Conservation (phyloP, 352 stramenopile genomes). For the Phytophthora foliorum region DNA sequence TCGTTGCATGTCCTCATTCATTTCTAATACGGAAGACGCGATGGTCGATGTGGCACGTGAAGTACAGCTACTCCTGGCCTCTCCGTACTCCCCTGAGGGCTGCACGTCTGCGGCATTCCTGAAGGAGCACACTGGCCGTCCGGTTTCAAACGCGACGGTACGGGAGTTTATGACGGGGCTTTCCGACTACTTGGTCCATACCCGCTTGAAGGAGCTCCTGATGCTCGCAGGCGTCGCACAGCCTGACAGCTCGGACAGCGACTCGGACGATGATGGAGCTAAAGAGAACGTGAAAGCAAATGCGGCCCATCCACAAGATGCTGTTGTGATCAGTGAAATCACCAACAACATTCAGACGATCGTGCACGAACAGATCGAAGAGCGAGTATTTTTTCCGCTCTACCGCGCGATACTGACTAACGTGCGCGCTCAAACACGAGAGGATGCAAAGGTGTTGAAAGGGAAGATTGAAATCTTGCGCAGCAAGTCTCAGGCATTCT, state of each 20-base stretch:
- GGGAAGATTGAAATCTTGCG: conserved; percentile 87
- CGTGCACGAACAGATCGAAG: conserved; percentile 88
- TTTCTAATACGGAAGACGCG: conserved; percentile 80
- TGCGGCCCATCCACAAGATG: conserved; percentile 16
- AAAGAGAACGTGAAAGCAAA: conserved; percentile 24
- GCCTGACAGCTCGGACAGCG: conserved; percentile 37
- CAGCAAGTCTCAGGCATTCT: conserved; percentile 85
- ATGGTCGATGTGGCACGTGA: conserved; percentile 80
- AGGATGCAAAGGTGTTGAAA: conserved; percentile 80
- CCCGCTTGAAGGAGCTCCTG: conserved; percentile 79
- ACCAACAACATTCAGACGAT: conserved; percentile 73
- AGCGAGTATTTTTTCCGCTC: conserved; percentile 85
- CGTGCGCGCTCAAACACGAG: conserved; percentile 62
- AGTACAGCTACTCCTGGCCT: conserved; percentile 85
- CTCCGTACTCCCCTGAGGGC: conserved; percentile 86
- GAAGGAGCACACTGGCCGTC: conserved; percentile 65
- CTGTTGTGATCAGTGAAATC: conserved; percentile 55
- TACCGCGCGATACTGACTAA: conserved; percentile 77
- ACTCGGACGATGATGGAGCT: conserved; percentile 40
- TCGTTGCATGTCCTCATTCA: conserved; percentile 83
- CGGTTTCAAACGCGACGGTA: conserved; percentile 61
- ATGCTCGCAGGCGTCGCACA: conserved; percentile 63
- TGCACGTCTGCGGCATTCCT: conserved; percentile 79
- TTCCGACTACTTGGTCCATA: conserved; percentile 86
- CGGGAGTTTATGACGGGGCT: conserved; percentile 84